Percentiles rank a stretch among this genome's conserved stretches.
Conservation (phyloP, 2,329 filamentous ascomycete species). For the Drechslerella stenobrocha region DNA sequence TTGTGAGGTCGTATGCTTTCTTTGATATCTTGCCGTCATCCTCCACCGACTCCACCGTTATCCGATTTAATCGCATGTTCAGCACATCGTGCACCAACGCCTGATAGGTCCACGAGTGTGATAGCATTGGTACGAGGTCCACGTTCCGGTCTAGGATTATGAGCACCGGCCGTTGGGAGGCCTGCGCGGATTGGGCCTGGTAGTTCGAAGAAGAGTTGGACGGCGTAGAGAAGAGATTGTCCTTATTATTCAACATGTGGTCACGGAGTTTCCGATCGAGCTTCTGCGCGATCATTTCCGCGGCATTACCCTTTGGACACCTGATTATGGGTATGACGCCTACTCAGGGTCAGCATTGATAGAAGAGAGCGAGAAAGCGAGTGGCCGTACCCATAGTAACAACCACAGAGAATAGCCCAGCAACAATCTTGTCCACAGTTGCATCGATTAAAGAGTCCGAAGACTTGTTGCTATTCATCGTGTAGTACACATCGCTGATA, state of each 20-base stretch:
- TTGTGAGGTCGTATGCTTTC: constrained; percentile 84
- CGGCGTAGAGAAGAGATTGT: constrained; percentile 73
- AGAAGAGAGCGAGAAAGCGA: constrained; percentile 7
- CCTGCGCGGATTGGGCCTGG: constrained; percentile 64
- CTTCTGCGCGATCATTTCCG: constrained; percentile 90
- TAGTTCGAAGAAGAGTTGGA: constrained; percentile 56
- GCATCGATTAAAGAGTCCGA: constrained; percentile 86
- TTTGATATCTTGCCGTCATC: constrained; percentile 77
- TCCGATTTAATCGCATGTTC: constrained; percentile 83
- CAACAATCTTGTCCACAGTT: constrained; percentile 87
- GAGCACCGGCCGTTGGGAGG: constrained; percentile 79
- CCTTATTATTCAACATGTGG: constrained; percentile 95
- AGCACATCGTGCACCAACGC: constrained; percentile 65
- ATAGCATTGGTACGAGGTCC: constrained; percentile 96
- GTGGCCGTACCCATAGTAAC: constrained; percentile 83
- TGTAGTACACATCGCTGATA: constrained; percentile 91
- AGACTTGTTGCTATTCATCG: constrained; percentile 89
- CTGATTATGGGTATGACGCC: constrained; percentile 92
- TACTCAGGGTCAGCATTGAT: constrained; percentile 54
- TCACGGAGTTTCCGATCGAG: constrained; percentile 94
- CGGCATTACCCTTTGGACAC: constrained; percentile 87
- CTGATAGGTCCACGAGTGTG: constrained; percentile 78
- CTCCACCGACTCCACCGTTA: constrained; percentile 81
- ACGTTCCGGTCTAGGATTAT: constrained; percentile 94
- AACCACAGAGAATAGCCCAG: constrained; percentile 93